Percentiles rank a stretch among this genome's conserved stretches.
phyloP scores from a whole-genome alignment of 306 rosid genomes.

The Cercis canadensis region DNA sequence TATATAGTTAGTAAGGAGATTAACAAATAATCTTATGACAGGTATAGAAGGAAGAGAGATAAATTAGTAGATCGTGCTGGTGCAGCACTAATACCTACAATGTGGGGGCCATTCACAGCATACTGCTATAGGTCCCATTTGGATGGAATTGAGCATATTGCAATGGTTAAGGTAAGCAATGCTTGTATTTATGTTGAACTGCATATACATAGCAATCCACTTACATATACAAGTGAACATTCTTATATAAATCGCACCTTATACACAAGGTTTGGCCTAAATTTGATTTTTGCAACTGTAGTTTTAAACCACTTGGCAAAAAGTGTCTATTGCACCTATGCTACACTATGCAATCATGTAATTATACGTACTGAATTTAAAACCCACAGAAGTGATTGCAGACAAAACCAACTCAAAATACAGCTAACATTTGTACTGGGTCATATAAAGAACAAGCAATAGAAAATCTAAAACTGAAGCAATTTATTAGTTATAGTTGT shows the following conservation, averaged over 20 bases:
- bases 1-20: conserved; percentile 28
- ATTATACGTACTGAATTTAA: conserved; percentile 3
- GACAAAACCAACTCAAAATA: conserved; percentile 4
- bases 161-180: conserved; percentile 90
- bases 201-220: conserved; percentile 12
- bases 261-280: conserved; percentile 3
- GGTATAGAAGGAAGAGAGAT: conserved; percentile 94
- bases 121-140: conserved; percentile 79
- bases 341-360: too few species aligned
- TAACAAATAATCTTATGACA: conserved; percentile 43
- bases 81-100: conserved; percentile 90
- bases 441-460: not conserved
- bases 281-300: conserved; percentile 14
- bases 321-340: too few species aligned
- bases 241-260: conserved; percentile 14
- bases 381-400: not conserved
- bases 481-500: not conserved
- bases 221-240: not conserved
- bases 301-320: not conserved
- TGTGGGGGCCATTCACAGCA: conserved; percentile 92
- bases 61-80: conserved; percentile 63
- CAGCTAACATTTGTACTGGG: conserved; percentile 4
- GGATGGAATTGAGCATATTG: conserved; percentile 95
- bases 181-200: conserved; percentile 13
- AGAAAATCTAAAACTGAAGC: not conserved